Evolutionary conservation across 2,329 filamentous ascomycete species (phyloP), one percentile per base, ranked within the genome.

Genomic region (Tricladium varicosporioides): DNA sequence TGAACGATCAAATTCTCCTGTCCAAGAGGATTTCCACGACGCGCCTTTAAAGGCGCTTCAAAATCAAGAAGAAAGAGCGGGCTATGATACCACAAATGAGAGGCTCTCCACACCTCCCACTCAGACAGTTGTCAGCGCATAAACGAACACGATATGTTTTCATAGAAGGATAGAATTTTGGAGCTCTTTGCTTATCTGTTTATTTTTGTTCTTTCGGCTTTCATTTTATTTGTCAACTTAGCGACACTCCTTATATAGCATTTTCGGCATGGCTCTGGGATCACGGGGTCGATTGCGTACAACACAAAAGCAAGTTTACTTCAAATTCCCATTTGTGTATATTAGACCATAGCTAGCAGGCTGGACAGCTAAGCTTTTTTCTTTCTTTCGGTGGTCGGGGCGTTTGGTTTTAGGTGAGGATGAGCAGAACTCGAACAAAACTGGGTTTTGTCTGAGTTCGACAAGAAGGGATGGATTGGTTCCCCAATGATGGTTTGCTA

Each of bases 1-100:
- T 9, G 67, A 69, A 53, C 60, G 61, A 5, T 64, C 65, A 3
- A 63, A 56, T 44, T 58, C 59, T 2, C 60, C 60, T 9, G 31
- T 19, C 5, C 16, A 27, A 16, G 48, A 48, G 10, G 49, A 47
- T 13, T 53, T 59, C 43, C 45, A 18, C 19, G 54, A 57, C 27
- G 50, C 9, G 42, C 33, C 7, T 50, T 45, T 31, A 46, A 55
- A 27, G 22, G 7, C 22, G 22, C 7, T 27, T 27, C 22, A 27
- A 27, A 27, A 27, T 14, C 42, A 13, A 36, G 53, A 51, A 27
- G 22, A 19, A 11, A 19, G 11, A 15, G 51, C 44, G 11, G 19
- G 27, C n/a, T 19, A 48, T n/a, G 57, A 53, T 31, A 14, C 48
- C 27, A 33, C 33, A 9, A 49, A 47, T 19, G 57, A 56, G 14